Evolutionary conservation across 371 early-diverging fungal species (phyloP).

Genomic region (Lichtheimia corymbifera): DNA sequence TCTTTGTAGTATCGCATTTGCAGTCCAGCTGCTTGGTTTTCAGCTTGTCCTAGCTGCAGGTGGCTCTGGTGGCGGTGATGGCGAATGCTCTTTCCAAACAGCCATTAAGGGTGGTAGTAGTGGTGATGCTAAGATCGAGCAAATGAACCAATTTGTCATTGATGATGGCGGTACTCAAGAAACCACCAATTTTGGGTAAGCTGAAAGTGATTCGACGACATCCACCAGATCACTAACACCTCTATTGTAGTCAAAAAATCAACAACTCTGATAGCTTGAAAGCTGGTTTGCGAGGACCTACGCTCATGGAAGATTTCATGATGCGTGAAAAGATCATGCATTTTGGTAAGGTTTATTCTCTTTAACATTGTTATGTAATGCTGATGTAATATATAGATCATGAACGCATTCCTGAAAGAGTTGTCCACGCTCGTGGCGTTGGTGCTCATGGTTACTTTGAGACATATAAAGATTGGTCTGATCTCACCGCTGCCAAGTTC

Average conservation of each 20-base stretch:
- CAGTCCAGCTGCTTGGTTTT: background rate
- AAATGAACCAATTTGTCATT: constrained; percentile 1
- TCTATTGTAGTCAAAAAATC: background rate
- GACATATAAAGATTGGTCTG: constrained; percentile 38
- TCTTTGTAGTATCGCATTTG: constrained; percentile 1
- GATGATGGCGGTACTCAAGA: constrained; percentile 7
- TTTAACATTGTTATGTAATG: no score
- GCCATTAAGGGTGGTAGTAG: background rate
- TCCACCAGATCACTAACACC: no score
- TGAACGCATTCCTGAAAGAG: constrained; percentile 54
- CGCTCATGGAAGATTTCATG: constrained; percentile 52
- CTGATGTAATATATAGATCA: constrained; percentile 3
- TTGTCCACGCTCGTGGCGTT: constrained; percentile 56
- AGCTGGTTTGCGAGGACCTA: constrained; percentile 51
- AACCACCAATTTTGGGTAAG: constrained; percentile 12
- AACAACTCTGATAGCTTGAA: constrained; percentile 22
- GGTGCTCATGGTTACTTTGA: constrained; percentile 63
- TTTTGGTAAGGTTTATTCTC: constrained; percentile 34
- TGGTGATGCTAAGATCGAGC: background rate
- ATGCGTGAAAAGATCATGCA: constrained; percentile 55
- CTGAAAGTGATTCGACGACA: no score
- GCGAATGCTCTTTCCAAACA: constrained; percentile 12
- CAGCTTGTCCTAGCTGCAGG: background rate
- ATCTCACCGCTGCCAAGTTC: constrained; percentile 47
- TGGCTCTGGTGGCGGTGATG: background rate